Evolutionary conservation across 257 asterid species (phyloP).

Genomic region (Gentiana straminea): DNA sequence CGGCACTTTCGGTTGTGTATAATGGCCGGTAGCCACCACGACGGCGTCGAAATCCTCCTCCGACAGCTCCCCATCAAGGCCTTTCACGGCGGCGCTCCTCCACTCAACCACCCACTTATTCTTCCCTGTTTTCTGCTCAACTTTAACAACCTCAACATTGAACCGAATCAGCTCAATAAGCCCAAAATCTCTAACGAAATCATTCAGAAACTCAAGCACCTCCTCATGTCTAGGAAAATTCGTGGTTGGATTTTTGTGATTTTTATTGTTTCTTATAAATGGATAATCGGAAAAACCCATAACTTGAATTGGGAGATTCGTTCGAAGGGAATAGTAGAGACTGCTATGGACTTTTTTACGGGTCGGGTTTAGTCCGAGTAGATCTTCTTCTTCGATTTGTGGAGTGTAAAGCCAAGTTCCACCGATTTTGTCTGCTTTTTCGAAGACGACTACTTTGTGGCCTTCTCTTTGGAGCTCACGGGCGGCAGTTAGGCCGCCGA

Average conservation of each 20-base stretch:
- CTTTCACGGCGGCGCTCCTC: background rate
- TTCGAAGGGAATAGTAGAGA: slow-evolving; percentile 8
- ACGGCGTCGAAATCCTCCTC: slow-evolving; percentile 15
- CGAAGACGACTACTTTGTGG: slow-evolving; percentile 26
- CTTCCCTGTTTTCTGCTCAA: slow-evolving; percentile 18
- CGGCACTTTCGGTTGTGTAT: slow-evolving; percentile 16
- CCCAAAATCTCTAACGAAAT: slow-evolving; percentile 30
- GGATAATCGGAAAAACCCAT: slow-evolving; percentile 15
- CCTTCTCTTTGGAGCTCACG: slow-evolving; percentile 35
- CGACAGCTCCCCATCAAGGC: background rate
- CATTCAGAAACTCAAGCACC: slow-evolving; percentile 19
- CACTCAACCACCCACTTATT: slow-evolving; percentile 41
- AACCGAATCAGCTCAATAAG: slow-evolving; percentile 35
- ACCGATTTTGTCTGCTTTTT: slow-evolving; percentile 24
- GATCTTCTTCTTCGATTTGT: slow-evolving; percentile 7
- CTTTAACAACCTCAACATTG: slow-evolving; percentile 32
- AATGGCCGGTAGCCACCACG: slow-evolving; percentile 24
- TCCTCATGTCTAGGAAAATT: slow-evolving; percentile 13
- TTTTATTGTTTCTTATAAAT: background rate
- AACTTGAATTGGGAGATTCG: slow-evolving; percentile 8
- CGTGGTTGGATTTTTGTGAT: background rate
- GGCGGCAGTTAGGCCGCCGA: slow-evolving; percentile 32
- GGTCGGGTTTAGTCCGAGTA: slow-evolving; percentile 10
- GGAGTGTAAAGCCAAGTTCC: slow-evolving; percentile 14
- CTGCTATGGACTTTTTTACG: slow-evolving; percentile 12